Conservation (phyloP, 441 rosid genomes). For the Hura crepitans region DNA sequence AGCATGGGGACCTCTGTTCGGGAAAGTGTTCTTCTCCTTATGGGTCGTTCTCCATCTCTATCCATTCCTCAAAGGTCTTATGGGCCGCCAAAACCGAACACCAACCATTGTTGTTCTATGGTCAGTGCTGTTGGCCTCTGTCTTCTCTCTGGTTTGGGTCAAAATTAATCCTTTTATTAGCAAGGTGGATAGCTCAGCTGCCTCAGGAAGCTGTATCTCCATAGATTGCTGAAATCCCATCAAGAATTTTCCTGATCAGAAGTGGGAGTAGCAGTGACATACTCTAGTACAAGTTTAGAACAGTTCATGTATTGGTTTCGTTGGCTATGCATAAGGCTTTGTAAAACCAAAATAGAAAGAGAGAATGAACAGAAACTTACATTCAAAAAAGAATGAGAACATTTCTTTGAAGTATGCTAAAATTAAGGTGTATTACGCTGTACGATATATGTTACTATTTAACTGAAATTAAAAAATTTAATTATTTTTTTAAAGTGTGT, state of each 20-base stretch:
- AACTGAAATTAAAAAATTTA: too few species aligned
- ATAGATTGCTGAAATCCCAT: constrained; percentile 57
- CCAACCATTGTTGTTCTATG: constrained; percentile 89
- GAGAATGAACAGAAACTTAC: too few species aligned
- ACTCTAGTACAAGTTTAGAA: constrained; percentile 22
- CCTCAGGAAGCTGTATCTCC: constrained; percentile 56
- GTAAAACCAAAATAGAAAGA: background rate
- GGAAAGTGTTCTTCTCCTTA: constrained; percentile 83
- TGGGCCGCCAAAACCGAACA: constrained; percentile 90
- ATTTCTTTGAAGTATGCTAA: too few species aligned
- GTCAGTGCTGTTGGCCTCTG: constrained; percentile 87
- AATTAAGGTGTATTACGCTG: too few species aligned
- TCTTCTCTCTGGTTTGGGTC: constrained; percentile 94
- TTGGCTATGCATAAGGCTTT: too few species aligned
- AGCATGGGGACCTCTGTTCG: constrained; percentile 94
- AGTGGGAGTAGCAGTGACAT: constrained; percentile 9
- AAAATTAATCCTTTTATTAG: constrained; percentile 72
- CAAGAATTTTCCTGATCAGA: background rate
- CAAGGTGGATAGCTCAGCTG: constrained; percentile 26
- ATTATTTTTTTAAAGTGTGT: too few species aligned
- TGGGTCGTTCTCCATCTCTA: constrained; percentile 95
- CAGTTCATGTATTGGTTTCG: constrained; percentile 4
- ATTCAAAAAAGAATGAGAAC: too few species aligned
- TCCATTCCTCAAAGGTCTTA: constrained; percentile 96
- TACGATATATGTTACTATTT: too few species aligned